phyloP scores from a whole-genome alignment of 1,284 basidiomycete genomes.

The Phaffia rhodozyma region DNA sequence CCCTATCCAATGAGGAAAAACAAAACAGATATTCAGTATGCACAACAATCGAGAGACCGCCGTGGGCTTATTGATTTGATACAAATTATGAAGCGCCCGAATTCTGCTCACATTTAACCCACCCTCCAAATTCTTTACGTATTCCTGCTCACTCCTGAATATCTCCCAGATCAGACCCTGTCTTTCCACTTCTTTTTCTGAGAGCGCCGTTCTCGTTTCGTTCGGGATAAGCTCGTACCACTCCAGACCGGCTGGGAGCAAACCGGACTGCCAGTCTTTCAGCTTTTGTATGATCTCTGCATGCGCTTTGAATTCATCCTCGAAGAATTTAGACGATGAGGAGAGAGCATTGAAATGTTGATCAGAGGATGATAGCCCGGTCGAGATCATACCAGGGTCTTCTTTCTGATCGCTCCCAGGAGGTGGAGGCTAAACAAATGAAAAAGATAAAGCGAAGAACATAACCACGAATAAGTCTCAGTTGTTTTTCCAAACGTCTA shows the following conservation, averaged over 20 bases:
- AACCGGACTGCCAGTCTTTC: conserved; percentile 9
- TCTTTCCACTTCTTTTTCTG: conserved; percentile 6
- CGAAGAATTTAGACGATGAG: neutral
- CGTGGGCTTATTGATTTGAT: neutral
- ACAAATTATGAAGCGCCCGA: neutral
- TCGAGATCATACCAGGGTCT: no score
- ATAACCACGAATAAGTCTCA: neutral
- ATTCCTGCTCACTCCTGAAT: conserved; percentile 15
- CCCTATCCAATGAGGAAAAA: neutral
- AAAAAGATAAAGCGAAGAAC: no score
- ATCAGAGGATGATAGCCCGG: neutral
- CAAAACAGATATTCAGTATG: no score
- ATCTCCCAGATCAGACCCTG: conserved; percentile 18
- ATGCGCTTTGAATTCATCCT: conserved; percentile 5
- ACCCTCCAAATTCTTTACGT: conserved; percentile 13
- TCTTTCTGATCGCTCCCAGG: neutral
- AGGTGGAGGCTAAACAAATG: neutral
- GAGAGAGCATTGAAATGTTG: neutral
- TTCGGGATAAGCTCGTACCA: conserved; percentile 16
- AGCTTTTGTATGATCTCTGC: neutral
- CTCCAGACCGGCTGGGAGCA: conserved; percentile 5
- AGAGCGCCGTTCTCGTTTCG: neutral
- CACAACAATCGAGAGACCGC: neutral
- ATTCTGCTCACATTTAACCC: conserved; percentile 12
- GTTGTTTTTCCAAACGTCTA: neutral